phyloP scores from a whole-genome alignment of 345 rosid genomes.

The Raphanus sativus region DNA sequence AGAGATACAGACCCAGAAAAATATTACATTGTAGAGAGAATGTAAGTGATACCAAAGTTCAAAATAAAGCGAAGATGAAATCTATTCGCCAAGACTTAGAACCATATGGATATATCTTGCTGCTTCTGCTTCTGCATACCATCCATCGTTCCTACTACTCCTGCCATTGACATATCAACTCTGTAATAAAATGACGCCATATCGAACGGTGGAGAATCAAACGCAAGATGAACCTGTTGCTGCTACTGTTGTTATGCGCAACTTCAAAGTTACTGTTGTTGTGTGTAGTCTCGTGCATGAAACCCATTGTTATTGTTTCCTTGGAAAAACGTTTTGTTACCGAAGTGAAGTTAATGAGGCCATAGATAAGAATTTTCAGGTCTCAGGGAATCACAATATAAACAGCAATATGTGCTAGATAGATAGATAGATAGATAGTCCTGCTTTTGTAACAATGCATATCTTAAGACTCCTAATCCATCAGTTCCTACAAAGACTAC shows the following conservation, averaged over 20 bases:
- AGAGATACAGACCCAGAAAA: too few species aligned
- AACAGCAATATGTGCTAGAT: not conserved
- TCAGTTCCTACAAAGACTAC: slow-evolving; percentile 14
- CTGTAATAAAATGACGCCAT: slow-evolving; percentile 62
- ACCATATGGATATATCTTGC: slow-evolving; percentile 77
- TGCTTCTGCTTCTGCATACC: slow-evolving; percentile 62
- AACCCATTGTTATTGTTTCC: slow-evolving; percentile 21
- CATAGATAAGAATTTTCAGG: slow-evolving; percentile 7
- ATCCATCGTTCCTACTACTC: slow-evolving; percentile 43
- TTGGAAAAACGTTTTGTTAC: not conserved
- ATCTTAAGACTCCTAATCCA: not conserved
- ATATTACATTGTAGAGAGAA: slow-evolving; percentile 19
- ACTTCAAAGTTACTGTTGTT: slow-evolving; percentile 28
- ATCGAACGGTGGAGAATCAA: slow-evolving; percentile 61
- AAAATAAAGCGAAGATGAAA: slow-evolving; percentile 21
- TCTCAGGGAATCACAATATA: slow-evolving; percentile 12
- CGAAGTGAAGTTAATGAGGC: slow-evolving; percentile 5
- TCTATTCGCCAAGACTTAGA: slow-evolving; percentile 40
- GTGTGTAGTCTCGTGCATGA: slow-evolving; percentile 13
- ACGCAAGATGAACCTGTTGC: slow-evolving; percentile 52
- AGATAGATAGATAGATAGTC: too few species aligned
- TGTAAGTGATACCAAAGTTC: slow-evolving; percentile 4
- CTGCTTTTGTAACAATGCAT: not conserved
- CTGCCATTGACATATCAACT: slow-evolving; percentile 56
- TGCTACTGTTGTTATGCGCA: slow-evolving; percentile 34